Evolutionary conservation across 2,329 filamentous ascomycete genomes (phyloP).

Genomic region (Pochonia chlamydosporia): DNA sequence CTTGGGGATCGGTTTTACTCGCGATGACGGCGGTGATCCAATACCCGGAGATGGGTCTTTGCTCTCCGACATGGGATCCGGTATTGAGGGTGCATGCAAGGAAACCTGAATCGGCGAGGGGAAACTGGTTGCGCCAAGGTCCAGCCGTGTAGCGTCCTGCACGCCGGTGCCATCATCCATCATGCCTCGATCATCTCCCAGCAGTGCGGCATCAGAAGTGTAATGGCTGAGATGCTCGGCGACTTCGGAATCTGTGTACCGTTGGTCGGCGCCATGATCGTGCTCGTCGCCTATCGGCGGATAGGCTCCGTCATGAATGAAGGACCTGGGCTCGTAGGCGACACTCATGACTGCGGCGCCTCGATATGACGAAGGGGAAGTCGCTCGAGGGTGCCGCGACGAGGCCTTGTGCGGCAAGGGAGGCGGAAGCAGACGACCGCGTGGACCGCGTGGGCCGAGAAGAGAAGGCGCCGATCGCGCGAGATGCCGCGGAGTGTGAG

Average conservation of each 20-base stretch:
- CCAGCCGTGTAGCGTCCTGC: conserved; percentile 33
- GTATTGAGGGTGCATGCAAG: conserved; percentile 23
- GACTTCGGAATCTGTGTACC: conserved; percentile 37
- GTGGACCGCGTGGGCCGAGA: conserved; percentile 1
- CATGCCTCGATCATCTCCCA: conserved; percentile 21
- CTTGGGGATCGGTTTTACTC: conserved; percentile 51
- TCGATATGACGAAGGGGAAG: conserved; percentile 14
- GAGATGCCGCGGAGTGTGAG: conserved; percentile 3
- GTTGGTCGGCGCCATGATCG: conserved; percentile 34
- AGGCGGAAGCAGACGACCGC: conserved; percentile 8
- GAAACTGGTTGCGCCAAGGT: conserved; percentile 27
- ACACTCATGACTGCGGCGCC: conserved; percentile 38
- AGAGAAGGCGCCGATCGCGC: conserved; percentile 8
- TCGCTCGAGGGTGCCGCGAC: conserved; percentile 8
- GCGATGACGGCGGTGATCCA: conserved; percentile 28
- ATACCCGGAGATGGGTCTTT: conserved; percentile 27
- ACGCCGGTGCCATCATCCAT: conserved; percentile 31
- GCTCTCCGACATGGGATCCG: conserved; percentile 26
- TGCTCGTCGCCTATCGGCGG: conserved; percentile 39
- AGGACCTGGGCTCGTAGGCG: conserved; percentile 44
- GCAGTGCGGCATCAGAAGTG: conserved; percentile 28
- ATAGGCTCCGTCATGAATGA: conserved; percentile 43
- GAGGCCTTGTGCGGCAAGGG: conserved; percentile 6
- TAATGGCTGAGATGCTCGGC: conserved; percentile 38
- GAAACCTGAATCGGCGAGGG: conserved; percentile 28